Evolutionary conservation across 768 basidiomycete genomes (phyloP), one percentile per base, ranked within the genome.

Genomic region (Lactarius trivialis): DNA sequence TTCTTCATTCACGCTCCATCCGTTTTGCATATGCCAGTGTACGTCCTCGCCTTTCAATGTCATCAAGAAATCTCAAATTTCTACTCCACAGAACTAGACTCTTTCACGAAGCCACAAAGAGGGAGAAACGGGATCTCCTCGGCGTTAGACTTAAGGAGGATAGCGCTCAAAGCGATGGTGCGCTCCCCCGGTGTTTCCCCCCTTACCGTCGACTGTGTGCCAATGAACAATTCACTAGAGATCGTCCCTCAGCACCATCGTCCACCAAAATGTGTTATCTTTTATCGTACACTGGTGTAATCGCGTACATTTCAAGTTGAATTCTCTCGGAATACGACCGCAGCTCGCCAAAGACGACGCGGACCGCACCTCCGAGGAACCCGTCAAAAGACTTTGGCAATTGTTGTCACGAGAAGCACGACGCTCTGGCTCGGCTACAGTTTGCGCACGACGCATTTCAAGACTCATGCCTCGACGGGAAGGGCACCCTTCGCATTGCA

Each of bases 91-190:
- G 88, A 88, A 70, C 72, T 84, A 8, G 85, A 84, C 37, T 71
- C 75, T 7, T 70, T 91, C 39, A 84, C 4, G 85, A 91, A 21
- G 89, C 91, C 63, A 81, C 82, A 1, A 92, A 97, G 65, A 81
- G 89, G 58, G 95, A 97, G 77, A 97, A 97, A 74, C 84, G 93
- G 34, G 92, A 95, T 65, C 81, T 97, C 52, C 78, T 95, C 48
- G 84, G 82, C 33, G 88, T 93, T 49, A 81, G 90, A 56, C 74
- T 93, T 65, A 89, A 92, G 71, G 84, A 90, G 68, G 89, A 94
- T 63, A 78, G 80, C 45, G 70, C 79, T 8, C 83, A 88, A 69
- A 83, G 88, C 57, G 89, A 93, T 64, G 89, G 93, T 93, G 60
- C 58, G 80, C 69, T n/a, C n/a, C n/a, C n/a, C n/a, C n/a, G n/a